Percentiles rank a stretch among this genome's conserved stretches.
Evolutionary conservation across 164 flowering plant species (phyloP).

Genomic region (Euptelea pleiosperma): DNA sequence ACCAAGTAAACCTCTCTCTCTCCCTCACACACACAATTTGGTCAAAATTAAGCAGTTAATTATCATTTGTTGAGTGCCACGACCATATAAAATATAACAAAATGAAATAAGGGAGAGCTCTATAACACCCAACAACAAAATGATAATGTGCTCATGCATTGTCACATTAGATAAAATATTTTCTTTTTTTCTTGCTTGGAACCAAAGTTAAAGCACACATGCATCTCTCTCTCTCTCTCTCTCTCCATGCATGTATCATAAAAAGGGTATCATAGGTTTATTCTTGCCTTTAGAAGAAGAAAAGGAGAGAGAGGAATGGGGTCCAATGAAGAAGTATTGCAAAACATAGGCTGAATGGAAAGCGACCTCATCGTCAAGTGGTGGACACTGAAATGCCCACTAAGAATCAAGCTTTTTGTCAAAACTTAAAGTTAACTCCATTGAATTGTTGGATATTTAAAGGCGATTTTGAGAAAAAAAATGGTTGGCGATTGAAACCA

Average conservation of each 20-base stretch:
- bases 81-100: background rate
- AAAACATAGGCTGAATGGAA: background rate
- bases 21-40: background rate
- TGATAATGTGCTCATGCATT: slow-evolving; percentile 3
- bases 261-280: slow-evolving; percentile 3
- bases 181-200: slow-evolving; percentile 12
- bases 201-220: slow-evolving; percentile 16
- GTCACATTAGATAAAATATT: slow-evolving; percentile 6
- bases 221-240: slow-evolving; percentile 11
- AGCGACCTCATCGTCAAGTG: slow-evolving; percentile 1
- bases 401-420: background rate
- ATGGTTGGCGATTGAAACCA: too few species aligned
- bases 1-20: too few species aligned
- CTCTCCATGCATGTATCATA: background rate
- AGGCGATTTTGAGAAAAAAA: too few species aligned
- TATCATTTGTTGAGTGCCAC: slow-evolving; percentile 6
- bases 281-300: background rate
- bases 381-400: slow-evolving; percentile 6
- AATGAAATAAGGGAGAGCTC: background rate
- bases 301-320: background rate
- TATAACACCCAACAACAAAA: background rate
- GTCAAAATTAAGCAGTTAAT: background rate
- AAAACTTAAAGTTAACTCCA: too few species aligned
- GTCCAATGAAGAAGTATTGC: background rate
- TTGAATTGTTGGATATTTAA: too few species aligned